Base-by-base conservation (phyloP, 768 basidiomycete species). In the Rhizopogon salebrosus region DNA sequence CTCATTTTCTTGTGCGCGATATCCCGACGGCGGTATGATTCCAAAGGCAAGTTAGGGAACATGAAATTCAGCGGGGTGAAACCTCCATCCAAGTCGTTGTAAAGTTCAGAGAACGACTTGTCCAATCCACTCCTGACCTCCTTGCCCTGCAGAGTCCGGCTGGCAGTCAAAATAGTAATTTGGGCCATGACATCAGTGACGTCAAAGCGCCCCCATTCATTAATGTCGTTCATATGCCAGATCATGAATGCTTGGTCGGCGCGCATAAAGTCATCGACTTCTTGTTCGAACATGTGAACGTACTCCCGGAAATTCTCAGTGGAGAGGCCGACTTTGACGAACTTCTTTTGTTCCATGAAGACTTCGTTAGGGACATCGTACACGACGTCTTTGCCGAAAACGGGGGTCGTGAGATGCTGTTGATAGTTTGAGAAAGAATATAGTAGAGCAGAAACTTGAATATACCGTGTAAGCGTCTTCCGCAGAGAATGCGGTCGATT, bases 301-400 rank as follows among this genome's bases (percentile, higher is more conserved):
- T 99, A 98, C 27, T 84, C 77, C 39, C 86, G 82, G 69, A 99
- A 84, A 70, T 95, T 95, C 24, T 98, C 95, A 11, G 82, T 84
- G 10, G 93, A 90, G 20, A 99, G 82, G 22, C 97, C 95, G 56
- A 93, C 85, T 74, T 99, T 99, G 70, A 98, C 87, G 64, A 98
- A 98, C 66, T 88, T 89, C 79, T 99, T 99, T 69, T 99, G 97
- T 63, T 99, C 94, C 95, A 99, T 98, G 70, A 99, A 85, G 41
- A 89, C 73, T 42, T 95, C 90, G 68, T 98, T 98, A 29, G 97
- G 95, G 48, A 91, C 85, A 61, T 98, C 97, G 67, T 98, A 99
- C 10, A 98, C 95, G 41, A 99, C 97, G 42, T 92, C 95, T 64
- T 92, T 93, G 41, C 97, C 97, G 63, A 99, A 99, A 11, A 98